These are phyloP conservation scores for Aureobasidium lini DNA, from an alignment of 2,329 filamentous ascomycete species.

Conservation along the genomic window DNA sequence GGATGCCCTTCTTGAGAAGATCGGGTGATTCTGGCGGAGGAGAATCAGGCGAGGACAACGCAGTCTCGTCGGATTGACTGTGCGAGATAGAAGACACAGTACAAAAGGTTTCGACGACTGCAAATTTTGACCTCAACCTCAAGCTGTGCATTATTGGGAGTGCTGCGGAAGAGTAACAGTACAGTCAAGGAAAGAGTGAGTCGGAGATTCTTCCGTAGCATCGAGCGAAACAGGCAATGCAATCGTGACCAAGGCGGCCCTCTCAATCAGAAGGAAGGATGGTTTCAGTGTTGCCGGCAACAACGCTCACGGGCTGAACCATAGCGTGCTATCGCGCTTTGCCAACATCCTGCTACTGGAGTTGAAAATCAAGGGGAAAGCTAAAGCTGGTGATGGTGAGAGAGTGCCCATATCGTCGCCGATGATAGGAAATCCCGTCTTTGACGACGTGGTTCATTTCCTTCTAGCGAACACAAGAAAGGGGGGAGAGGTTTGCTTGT, in stretches of 20 bases:
- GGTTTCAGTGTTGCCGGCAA: background rate
- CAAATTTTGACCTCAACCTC: background rate
- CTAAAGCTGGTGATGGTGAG: background rate
- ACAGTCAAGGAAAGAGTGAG: background rate
- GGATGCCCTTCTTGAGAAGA: constrained; percentile 17
- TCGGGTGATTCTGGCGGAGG: background rate
- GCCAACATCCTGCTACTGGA: constrained; percentile 11
- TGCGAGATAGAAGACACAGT: constrained; percentile 7
- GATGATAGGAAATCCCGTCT: background rate
- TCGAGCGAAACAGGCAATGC: constrained; percentile 6
- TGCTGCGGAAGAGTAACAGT: background rate
- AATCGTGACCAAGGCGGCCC: constrained; percentile 7
- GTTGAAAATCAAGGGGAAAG: background rate
- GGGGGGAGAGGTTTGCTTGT: background rate
- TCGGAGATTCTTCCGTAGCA: background rate
- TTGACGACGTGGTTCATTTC: too few species aligned
- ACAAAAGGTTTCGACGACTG: too few species aligned
- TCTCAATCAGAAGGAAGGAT: background rate
- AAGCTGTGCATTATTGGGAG: constrained; percentile 10
- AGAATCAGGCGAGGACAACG: background rate
- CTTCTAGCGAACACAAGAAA: too few species aligned
- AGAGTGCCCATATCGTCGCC: background rate
- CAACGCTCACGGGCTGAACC: background rate
- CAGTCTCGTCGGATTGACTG: background rate
- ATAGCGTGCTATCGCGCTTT: constrained; percentile 7